Conservation (phyloP, 495 filamentous ascomycete species). For the Penicillium parvum region DNA sequence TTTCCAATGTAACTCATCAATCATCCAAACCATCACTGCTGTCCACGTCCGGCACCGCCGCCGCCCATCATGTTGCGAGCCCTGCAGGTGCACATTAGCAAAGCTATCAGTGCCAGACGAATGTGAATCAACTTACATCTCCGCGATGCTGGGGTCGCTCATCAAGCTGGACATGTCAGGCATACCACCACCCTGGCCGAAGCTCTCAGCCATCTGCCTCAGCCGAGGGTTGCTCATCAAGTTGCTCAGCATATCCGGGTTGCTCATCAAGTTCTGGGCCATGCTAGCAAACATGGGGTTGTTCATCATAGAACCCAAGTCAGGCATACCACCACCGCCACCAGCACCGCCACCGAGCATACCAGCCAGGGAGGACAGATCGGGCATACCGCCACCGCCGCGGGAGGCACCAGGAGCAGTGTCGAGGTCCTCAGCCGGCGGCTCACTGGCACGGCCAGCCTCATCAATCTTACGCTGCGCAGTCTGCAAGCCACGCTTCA, state of each 20-base stretch:
- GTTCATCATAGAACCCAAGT: slow-evolving; percentile 79
- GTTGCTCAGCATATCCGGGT: slow-evolving; percentile 83
- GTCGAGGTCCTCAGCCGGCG: slow-evolving; percentile 48
- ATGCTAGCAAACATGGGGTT: slow-evolving; percentile 97
- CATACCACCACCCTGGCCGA: slow-evolving; percentile 65
- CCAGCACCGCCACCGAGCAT: slow-evolving; percentile 65
- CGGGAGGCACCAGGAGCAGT: slow-evolving; percentile 42
- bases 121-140: slow-evolving; percentile 67
- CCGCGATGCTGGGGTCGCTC: slow-evolving; percentile 84
- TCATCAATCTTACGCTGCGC: slow-evolving; percentile 80
- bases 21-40: slow-evolving; percentile 12
- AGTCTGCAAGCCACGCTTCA: slow-evolving; percentile 94
- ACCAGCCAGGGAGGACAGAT: slow-evolving; percentile 64
- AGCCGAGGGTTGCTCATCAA: slow-evolving; percentile 92
- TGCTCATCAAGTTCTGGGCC: slow-evolving; percentile 95
- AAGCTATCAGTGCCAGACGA: no score
- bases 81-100: no score
- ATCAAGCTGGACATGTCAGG: slow-evolving; percentile 76
- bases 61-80: slow-evolving; percentile 76
- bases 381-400: slow-evolving; percentile 70
- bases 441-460: slow-evolving; percentile 43
- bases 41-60: slow-evolving; percentile 36
- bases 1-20: slow-evolving; percentile 17
- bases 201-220: slow-evolving; percentile 65
- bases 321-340: slow-evolving; percentile 77